phyloP scores from a whole-genome alignment of 768 basidiomycete species.

The Tephrocybe sp. region DNA sequence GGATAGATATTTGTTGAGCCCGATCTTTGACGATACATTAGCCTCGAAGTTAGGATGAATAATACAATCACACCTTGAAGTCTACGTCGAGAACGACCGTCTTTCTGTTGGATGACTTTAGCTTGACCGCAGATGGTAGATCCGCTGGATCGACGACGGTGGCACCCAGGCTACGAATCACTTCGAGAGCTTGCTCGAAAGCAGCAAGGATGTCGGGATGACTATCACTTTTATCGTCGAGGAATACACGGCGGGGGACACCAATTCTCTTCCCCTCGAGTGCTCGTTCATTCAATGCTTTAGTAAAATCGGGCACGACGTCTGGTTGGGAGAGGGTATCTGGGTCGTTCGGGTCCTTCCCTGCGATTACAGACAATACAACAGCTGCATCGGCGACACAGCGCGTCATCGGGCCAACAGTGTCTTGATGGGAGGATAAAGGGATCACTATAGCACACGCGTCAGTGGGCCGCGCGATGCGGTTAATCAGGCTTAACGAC shows the following conservation, averaged over 20 bases:
- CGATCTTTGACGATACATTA: conserved; percentile 34
- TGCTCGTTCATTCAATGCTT: conserved; percentile 47
- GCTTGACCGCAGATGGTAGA: conserved; percentile 52
- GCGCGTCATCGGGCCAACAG: conserved; percentile 56
- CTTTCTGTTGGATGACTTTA: conserved; percentile 51
- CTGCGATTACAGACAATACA: conserved; percentile 55
- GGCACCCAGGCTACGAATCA: conserved; percentile 41
- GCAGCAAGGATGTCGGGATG: conserved; percentile 35
- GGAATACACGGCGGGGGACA: conserved; percentile 44
- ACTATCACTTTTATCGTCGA: conserved; percentile 30
- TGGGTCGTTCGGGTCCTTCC: conserved; percentile 52
- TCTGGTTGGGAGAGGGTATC: conserved; percentile 53
- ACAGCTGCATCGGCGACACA: conserved; percentile 55
- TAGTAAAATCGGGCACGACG: conserved; percentile 52
- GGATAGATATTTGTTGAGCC: conserved; percentile 49
- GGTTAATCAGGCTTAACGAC: conserved; percentile 32
- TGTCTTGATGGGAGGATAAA: conserved; percentile 56
- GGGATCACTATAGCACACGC: conserved; percentile 45
- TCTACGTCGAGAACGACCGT: conserved; percentile 51
- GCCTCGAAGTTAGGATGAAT: neutral
- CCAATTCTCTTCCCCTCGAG: conserved; percentile 54
- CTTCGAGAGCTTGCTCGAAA: conserved; percentile 38
- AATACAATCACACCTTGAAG: conserved; percentile 47
- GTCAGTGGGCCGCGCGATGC: neutral
- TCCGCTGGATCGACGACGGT: conserved; percentile 64